Evolutionary conservation across 2,329 filamentous ascomycete species (phyloP), one percentile per base, ranked within the genome.

Genomic region (Xylariaceae sp.): DNA sequence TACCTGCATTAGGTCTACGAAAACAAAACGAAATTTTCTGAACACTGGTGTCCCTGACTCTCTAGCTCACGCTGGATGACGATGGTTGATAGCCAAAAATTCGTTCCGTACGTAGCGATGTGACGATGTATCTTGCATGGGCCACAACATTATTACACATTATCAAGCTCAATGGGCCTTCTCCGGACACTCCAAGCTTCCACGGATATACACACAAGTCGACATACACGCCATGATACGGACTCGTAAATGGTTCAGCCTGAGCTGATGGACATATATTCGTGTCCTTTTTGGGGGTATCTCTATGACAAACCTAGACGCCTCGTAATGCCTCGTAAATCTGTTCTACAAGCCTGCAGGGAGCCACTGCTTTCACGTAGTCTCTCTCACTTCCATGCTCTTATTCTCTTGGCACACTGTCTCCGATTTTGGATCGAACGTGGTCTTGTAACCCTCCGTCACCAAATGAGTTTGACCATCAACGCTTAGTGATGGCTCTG

Each of bases 11-110:
- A 86, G 83, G 81, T 85, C 81, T 82, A 73, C 72, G 68, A 72
- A 60, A 62, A 63, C 72, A 78, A 82, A 76, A 79, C 76, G 79
- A 79, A 80, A 83, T 83, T 79, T 82, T 77, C 76, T 77, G 78
- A 81, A 82, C 78, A 81, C 83, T 92, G 92, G 92, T 96, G 92
- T 96, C 92, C 92, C 91, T 77, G 89, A 94, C 82, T 92, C 87
- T 86, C 78, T 70, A 72, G 74, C 74, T 71, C 54, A 71, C 70
- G 76, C 75, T 71, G 80, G 82, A 80, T 47, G 88, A 91, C 84
- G 86, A 95, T 74, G 91, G 91, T 96, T 91, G 92, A 96, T 92
- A 87, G 92, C 92, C 92, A 96, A 82, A 75, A 76, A 60, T 58
- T 55, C 50, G 36, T 57, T 56, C 49, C 49, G 26, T 48, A 44